These are phyloP conservation scores for Kluyveromyces siamensis DNA, from an alignment of 805 yeast genomes.

Conservation along the genomic window DNA sequence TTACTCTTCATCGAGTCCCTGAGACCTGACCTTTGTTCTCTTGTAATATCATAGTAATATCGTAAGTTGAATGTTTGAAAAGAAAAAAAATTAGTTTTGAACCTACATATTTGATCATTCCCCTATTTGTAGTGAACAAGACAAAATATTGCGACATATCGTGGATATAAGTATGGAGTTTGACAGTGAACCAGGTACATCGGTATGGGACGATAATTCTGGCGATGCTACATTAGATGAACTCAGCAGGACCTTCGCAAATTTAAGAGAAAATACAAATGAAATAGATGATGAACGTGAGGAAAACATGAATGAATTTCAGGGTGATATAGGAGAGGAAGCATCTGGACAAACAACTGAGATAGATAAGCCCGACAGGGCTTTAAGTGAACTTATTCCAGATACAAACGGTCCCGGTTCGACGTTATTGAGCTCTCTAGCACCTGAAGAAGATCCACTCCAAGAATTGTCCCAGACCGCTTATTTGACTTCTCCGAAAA, in stretches of 20 bases:
- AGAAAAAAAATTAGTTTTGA: not conserved
- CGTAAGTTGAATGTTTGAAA: not conserved
- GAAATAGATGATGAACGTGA: conserved; percentile 9
- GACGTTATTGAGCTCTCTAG: conserved; percentile 19
- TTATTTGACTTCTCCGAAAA: conserved; percentile 15
- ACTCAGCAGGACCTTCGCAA: conserved; percentile 7
- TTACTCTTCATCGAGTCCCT: not conserved
- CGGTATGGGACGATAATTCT: conserved; percentile 29
- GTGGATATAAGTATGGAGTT: conserved; percentile 11
- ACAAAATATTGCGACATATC: not conserved
- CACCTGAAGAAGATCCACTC: conserved; percentile 30
- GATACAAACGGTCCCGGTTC: not conserved
- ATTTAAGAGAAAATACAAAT: conserved; percentile 3
- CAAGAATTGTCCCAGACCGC: conserved; percentile 36
- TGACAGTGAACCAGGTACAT: conserved; percentile 25
- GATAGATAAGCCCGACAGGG: not conserved
- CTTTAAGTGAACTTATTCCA: not conserved
- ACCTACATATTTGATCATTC: not conserved
- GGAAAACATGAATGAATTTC: conserved; percentile 7
- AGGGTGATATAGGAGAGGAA: conserved; percentile 6
- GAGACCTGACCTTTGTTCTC: too few species aligned
- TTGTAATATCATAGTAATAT: too few species aligned
- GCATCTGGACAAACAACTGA: conserved; percentile 8
- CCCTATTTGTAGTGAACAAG: not conserved
- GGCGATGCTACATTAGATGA: conserved; percentile 7